Conservation (phyloP, 257 asterid genomes). For the Echites panduratus region DNA sequence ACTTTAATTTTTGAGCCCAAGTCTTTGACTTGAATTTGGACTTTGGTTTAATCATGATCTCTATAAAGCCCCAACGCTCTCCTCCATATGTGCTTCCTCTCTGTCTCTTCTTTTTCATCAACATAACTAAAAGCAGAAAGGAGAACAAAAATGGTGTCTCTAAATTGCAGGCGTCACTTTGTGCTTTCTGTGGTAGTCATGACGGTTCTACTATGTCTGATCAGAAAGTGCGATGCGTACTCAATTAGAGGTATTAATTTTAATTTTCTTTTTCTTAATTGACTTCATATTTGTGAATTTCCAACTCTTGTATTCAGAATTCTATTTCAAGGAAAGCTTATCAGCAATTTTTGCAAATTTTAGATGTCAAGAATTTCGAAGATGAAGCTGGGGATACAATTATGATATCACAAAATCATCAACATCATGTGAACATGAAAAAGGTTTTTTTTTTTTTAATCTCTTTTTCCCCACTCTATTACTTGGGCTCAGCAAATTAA, state of each 20-base stretch:
- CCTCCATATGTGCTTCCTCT: conserved; percentile 18
- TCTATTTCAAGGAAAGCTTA: too few species aligned
- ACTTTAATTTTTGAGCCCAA: conserved; percentile 31
- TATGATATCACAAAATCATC: too few species aligned
- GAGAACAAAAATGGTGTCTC: conserved; percentile 20
- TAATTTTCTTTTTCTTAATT: neutral
- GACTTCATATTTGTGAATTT: too few species aligned
- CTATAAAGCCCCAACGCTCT: conserved; percentile 19
- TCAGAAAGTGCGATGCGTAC: conserved; percentile 19
- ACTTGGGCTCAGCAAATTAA: neutral
- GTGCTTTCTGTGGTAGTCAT: conserved; percentile 22
- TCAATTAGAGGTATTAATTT: conserved; percentile 44
- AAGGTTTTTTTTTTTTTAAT: neutral
- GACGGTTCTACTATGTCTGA: conserved; percentile 12
- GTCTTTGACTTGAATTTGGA: conserved; percentile 51
- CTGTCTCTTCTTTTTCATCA: conserved; percentile 5
- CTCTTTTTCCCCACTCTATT: too few species aligned
- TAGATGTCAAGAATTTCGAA: conserved; percentile 25
- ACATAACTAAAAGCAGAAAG: neutral
- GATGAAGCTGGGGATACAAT: conserved; percentile 11
- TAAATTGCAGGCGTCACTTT: conserved; percentile 15
- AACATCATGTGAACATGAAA: neutral
- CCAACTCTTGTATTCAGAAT: too few species aligned
- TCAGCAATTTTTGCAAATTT: neutral
- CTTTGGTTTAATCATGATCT: conserved; percentile 21